These are phyloP conservation scores for Yarrowia sp. DNA, from an alignment of 805 yeast species.

Conservation along the genomic window DNA sequence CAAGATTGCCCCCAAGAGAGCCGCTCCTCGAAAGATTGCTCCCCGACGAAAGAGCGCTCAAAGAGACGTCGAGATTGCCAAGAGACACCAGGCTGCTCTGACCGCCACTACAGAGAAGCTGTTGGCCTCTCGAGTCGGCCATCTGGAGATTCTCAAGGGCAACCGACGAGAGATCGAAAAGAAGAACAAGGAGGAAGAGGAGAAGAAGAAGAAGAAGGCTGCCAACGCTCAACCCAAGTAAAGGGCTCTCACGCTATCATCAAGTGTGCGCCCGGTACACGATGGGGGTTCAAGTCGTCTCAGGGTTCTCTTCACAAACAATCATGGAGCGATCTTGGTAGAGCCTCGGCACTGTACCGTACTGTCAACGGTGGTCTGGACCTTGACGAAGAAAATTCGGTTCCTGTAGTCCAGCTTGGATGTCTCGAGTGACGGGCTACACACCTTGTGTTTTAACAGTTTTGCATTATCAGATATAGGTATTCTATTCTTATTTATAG, in stretches of 20 bases:
- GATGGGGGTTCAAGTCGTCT: background rate
- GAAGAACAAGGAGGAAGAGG: slow-evolving; percentile 45
- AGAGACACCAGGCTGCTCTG: slow-evolving; percentile 54
- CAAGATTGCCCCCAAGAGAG: slow-evolving; percentile 38
- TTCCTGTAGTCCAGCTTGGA: slow-evolving; percentile 10
- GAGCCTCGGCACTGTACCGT: background rate
- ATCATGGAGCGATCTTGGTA: slow-evolving; percentile 1
- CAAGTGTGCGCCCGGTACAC: slow-evolving; percentile 7
- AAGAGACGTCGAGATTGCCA: slow-evolving; percentile 54
- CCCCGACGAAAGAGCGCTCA: slow-evolving; percentile 58
- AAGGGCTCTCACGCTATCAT: background rate
- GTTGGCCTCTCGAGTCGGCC: slow-evolving; percentile 88
- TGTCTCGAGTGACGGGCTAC: background rate
- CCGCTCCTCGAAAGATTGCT: slow-evolving; percentile 70
- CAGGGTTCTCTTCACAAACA: background rate
- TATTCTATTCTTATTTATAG: slow-evolving; percentile 7
- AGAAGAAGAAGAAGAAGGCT: slow-evolving; percentile 27
- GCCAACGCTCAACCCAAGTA: slow-evolving; percentile 21
- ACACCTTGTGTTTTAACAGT: background rate
- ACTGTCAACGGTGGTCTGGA: background rate
- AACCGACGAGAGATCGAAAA: slow-evolving; percentile 80
- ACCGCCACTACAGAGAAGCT: slow-evolving; percentile 72
- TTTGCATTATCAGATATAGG: slow-evolving; percentile 9
- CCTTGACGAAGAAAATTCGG: background rate
- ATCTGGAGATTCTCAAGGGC: slow-evolving; percentile 85